These are phyloP conservation scores for Collybia mongolica DNA, from an alignment of 768 basidiomycete genomes.

Conservation along the genomic window DNA sequence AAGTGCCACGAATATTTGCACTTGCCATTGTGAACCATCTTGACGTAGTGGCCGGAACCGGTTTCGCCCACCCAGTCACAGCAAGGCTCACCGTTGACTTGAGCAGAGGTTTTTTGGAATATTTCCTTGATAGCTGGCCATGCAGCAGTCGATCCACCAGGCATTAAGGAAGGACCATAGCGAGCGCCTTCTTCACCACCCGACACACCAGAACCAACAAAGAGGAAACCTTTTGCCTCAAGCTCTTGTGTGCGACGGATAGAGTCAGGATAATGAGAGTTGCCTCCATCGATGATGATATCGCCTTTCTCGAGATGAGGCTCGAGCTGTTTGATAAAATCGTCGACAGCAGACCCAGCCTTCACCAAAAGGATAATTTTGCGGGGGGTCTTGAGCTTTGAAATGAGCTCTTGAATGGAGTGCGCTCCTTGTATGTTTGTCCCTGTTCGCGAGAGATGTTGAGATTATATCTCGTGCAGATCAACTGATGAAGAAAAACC, in stretches of 20 bases:
- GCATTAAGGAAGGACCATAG: slow-evolving; percentile 97
- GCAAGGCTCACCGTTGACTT: slow-evolving; percentile 93
- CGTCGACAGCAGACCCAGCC: slow-evolving; percentile 94
- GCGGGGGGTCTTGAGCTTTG: slow-evolving; percentile 93
- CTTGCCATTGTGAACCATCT: slow-evolving; percentile 98
- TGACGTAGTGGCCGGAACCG: slow-evolving; percentile 97
- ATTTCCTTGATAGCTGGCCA: slow-evolving; percentile 98
- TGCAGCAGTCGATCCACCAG: slow-evolving; percentile 90
- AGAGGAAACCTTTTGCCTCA: slow-evolving; percentile 92
- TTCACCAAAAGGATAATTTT: slow-evolving; percentile 99
- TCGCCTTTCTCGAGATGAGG: slow-evolving; percentile 93
- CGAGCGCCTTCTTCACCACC: slow-evolving; percentile 99
- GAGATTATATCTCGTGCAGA: slow-evolving; percentile 14
- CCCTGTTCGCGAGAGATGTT: slow-evolving; percentile 44
- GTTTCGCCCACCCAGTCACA: slow-evolving; percentile 99
- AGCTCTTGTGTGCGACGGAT: slow-evolving; percentile 93
- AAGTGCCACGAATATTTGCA: slow-evolving; percentile 10
- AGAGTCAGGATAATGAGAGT: slow-evolving; percentile 98
- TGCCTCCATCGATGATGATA: slow-evolving; percentile 99
- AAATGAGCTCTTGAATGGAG: slow-evolving; percentile 85
- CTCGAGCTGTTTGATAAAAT: slow-evolving; percentile 87
- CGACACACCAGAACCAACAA: slow-evolving; percentile 98
- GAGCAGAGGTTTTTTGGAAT: slow-evolving; percentile 97
- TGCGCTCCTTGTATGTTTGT: slow-evolving; percentile 95
- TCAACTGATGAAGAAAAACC: slow-evolving; percentile 48